phyloP scores from a whole-genome alignment of 2,329 filamentous ascomycete genomes.

The Botrytis deweyae region DNA sequence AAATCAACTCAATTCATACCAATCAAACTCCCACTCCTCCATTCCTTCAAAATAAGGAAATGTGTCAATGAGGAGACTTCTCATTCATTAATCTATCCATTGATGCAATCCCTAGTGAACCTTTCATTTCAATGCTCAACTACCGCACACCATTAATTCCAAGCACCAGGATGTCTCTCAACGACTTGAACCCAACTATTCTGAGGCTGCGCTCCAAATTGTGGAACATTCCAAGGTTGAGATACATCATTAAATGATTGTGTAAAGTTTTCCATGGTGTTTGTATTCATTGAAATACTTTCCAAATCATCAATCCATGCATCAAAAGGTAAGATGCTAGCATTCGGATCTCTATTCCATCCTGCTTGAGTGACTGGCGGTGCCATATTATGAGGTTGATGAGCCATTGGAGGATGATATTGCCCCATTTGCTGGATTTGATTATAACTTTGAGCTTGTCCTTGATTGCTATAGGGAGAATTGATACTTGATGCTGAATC shows the following conservation, averaged over 20 bases:
- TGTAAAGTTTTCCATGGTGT: slow-evolving; percentile 19
- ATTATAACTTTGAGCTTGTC: slow-evolving; percentile 18
- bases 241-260: slow-evolving; percentile 15
- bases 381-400: slow-evolving; percentile 17
- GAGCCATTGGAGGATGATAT: slow-evolving; percentile 18
- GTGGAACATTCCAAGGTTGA: slow-evolving; percentile 13
- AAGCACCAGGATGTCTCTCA: background rate
- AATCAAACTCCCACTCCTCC: background rate
- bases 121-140: background rate
- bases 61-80: background rate
- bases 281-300: slow-evolving; percentile 20
- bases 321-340: slow-evolving; percentile 2
- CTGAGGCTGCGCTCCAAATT: slow-evolving; percentile 6
- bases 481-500: slow-evolving; percentile 32
- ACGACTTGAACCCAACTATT: background rate
- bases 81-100: background rate
- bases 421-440: slow-evolving; percentile 16
- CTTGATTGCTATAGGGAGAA: slow-evolving; percentile 31
- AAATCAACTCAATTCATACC: slow-evolving; percentile 2
- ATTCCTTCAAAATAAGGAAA: background rate
- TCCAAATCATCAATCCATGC: slow-evolving; percentile 19
- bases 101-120: background rate
- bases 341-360: slow-evolving; percentile 16
- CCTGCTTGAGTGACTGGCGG: slow-evolving; percentile 18
- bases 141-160: background rate